Evolutionary conservation across 768 basidiomycete species (phyloP).

Genomic region (Dacryopinax spathularia): DNA sequence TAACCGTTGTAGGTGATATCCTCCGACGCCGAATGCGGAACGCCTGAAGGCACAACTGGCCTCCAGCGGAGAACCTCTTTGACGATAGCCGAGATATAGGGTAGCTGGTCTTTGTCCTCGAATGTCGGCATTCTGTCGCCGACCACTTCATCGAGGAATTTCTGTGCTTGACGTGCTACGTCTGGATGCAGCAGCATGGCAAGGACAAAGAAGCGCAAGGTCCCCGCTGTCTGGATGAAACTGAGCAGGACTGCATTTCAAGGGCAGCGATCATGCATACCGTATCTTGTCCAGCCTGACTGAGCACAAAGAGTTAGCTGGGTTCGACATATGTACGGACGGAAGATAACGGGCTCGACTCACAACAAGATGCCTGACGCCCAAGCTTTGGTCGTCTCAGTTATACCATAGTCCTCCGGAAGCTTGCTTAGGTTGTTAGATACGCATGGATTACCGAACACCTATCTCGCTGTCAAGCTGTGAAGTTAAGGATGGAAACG

Average conservation of each 20-base stretch:
- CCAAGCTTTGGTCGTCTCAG: not conserved
- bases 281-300: not conserved
- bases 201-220: constrained; percentile 19
- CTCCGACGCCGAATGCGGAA: constrained; percentile 3
- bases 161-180: constrained; percentile 1
- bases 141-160: constrained; percentile 5
- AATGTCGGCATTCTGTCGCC: constrained; percentile 6
- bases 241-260: not conserved
- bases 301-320: not conserved
- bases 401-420: not conserved
- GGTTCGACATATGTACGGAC: not conserved
- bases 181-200: constrained; percentile 21
- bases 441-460: not conserved
- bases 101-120: constrained; percentile 5
- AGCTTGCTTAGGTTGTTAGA: not conserved
- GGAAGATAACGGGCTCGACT: not conserved
- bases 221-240: not conserved
- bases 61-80: constrained; percentile 5
- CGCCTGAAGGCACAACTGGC: constrained; percentile 6
- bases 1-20: constrained; percentile 1
- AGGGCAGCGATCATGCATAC: not conserved
- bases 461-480: too few relatives aligned
- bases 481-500: too few relatives aligned
- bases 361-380: not conserved
- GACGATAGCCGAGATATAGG: constrained; percentile 5